Evolutionary conservation across 2,329 filamentous ascomycete genomes (phyloP).

Genomic region (Camillea tinctor): DNA sequence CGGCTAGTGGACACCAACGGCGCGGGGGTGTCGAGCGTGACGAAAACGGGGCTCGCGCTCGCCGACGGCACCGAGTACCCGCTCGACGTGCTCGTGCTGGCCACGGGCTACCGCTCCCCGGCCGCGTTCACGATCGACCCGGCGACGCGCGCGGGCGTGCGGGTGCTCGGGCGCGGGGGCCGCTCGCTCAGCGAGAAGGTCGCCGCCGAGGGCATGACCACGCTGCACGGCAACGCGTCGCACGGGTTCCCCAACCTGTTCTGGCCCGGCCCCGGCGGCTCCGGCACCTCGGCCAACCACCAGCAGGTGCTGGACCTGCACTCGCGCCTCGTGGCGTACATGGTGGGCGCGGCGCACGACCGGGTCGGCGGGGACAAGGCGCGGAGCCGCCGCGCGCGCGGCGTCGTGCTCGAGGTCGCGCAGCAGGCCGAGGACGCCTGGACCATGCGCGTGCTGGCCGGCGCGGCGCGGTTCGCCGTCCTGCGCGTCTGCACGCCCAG

Average conservation of each 20-base stretch:
- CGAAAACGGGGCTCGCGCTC: constrained; percentile 45
- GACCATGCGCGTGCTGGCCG: constrained; percentile 36
- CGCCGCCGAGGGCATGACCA: constrained; percentile 39
- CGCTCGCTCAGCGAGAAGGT: constrained; percentile 20
- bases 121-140: constrained; percentile 44
- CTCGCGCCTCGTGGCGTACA: constrained; percentile 20
- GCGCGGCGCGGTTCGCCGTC: constrained; percentile 39
- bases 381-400: too few species aligned
- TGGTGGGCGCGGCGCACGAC: constrained; percentile 37
- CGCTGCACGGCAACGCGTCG: constrained; percentile 51
- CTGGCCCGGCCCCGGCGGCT: constrained; percentile 44
- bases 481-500: constrained; percentile 52
- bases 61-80: constrained; percentile 47
- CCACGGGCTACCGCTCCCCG: constrained; percentile 39
- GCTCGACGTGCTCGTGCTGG: constrained; percentile 35
- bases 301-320: constrained; percentile 19
- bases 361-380: constrained; percentile 20
- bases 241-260: constrained; percentile 56
- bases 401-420: constrained; percentile 42
- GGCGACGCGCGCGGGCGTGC: constrained; percentile 39
- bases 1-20: constrained; percentile 56
- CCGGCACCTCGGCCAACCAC: constrained; percentile 30
- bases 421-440: constrained; percentile 47
- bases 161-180: constrained; percentile 22
- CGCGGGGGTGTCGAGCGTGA: too few species aligned